These are phyloP conservation scores for Petrea volubilis DNA, from an alignment of 257 asterid species.

Conservation along the genomic window DNA sequence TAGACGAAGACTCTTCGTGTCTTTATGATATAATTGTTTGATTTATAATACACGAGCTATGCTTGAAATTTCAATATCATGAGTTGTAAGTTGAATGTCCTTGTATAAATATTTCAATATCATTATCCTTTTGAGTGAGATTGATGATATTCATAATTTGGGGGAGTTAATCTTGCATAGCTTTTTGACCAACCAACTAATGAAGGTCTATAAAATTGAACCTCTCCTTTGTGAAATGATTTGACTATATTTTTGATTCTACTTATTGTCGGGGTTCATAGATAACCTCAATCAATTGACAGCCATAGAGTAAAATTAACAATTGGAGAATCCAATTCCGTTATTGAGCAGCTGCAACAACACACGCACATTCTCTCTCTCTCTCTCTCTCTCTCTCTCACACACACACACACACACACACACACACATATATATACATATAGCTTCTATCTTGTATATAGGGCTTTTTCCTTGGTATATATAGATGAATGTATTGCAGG, in stretches of 20 bases:
- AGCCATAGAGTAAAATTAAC: neutral
- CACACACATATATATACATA: neutral
- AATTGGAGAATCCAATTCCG: neutral
- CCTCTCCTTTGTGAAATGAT: neutral
- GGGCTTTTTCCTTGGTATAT: too few relatives aligned
- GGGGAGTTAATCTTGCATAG: neutral
- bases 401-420: too few relatives aligned
- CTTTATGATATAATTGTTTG: too few relatives aligned
- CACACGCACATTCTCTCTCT: too few relatives aligned
- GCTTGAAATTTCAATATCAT: too few relatives aligned
- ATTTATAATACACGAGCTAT: too few relatives aligned
- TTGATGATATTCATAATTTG: neutral
- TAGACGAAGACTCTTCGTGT: too few relatives aligned
- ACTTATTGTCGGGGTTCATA: neutral
- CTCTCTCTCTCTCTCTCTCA: too few relatives aligned
- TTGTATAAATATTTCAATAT: too few relatives aligned
- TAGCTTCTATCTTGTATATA: too few relatives aligned
- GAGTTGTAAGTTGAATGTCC: too few relatives aligned
- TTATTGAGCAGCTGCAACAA: neutral
- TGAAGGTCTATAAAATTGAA: neutral
- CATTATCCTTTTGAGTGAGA: neutral
- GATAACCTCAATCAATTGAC: neutral
- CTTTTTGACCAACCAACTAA: neutral
- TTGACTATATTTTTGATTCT: neutral
- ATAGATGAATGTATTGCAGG: neutral